Base-by-base conservation (phyloP, 2,329 filamentous ascomycete species). In the Passalora sequoiae region DNA sequence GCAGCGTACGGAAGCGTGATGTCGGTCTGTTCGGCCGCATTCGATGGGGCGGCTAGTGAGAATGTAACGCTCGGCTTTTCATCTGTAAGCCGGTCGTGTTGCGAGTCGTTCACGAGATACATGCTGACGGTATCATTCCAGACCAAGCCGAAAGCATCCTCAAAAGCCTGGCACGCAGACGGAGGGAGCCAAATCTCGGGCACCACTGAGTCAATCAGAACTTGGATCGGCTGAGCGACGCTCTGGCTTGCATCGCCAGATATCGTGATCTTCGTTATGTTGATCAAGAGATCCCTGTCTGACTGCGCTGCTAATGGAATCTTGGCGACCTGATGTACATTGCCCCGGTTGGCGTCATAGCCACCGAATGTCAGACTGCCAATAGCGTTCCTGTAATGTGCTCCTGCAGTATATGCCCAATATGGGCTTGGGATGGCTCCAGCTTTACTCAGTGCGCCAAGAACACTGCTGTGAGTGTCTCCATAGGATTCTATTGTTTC, bases 341-440 rank as follows among this genome's bases (percentile, higher is more conserved):
- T 16, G 43, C 56, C 33, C 43, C 66, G 64, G 1, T 60, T 60
- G 13, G 57, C 50, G 46, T 71, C 68, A 44, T 67, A 71, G 2
- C 69, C 69, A 7, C 69, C 68, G 3, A 72, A 44, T 1, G 66
- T 61, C 21, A 51, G 16, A 13, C 38, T 45, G n/a, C 10, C 48
- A 40, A 39, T 48, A 3, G 31, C 37, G 4, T 40, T n/a, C 28
- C 55, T 60, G 4, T 43, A 87, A 49, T 75, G 15, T 7, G 66
- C 61, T n/a, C 68, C 67, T 6, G 68, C 68, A 4, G 63, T 68
- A 44, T 70, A 71, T 1, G 57, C 65, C 56, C 58, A 70, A 0
- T 60, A 66, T 3, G 57, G 40, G 37, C 65, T 66, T 1, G 66
- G 60, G 27, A 68, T 67, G 3, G 56, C 53, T 8, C 54, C 49